Conservation (phyloP, 768 basidiomycete genomes). For the Tulasnella sp. region DNA sequence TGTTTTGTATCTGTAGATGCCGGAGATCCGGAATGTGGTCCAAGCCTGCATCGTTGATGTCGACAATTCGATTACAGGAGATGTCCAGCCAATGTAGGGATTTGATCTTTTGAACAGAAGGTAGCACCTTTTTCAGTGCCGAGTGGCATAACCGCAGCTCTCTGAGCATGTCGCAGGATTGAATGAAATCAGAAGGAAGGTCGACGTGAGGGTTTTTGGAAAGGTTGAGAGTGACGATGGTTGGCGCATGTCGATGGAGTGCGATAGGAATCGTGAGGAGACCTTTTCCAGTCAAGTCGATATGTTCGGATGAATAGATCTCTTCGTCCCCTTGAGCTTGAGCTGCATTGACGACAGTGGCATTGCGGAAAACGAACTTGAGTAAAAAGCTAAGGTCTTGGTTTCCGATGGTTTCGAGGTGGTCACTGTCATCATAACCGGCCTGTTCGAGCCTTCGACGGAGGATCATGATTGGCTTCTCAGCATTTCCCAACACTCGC, state of each 20-base stretch:
- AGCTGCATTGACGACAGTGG: conserved; percentile 26
- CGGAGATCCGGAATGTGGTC: conserved; percentile 60
- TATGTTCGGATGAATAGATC: conserved; percentile 42
- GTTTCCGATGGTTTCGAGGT: conserved; percentile 57
- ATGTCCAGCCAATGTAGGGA: conserved; percentile 73
- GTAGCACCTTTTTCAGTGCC: conserved; percentile 89
- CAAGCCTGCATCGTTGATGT: conserved; percentile 75
- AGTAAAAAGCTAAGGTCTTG: conserved; percentile 76
- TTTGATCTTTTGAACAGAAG: conserved; percentile 58
- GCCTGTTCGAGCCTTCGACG: conserved; percentile 74
- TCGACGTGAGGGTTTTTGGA: conserved; percentile 94
- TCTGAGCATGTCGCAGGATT: conserved; percentile 67
- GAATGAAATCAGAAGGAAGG: conserved; percentile 91
- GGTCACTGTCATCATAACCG: conserved; percentile 74
- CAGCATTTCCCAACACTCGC: conserved; percentile 64
- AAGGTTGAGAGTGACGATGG: conserved; percentile 72
- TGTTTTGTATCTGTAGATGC: conserved; percentile 72
- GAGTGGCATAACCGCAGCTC: conserved; percentile 81
- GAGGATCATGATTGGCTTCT: conserved; percentile 76
- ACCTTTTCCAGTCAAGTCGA: conserved; percentile 71
- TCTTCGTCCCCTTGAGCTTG: conserved; percentile 9
- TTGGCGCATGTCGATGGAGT: conserved; percentile 70
- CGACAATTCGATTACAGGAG: conserved; percentile 80
- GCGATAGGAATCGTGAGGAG: conserved; percentile 80
- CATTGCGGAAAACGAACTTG: conserved; percentile 81